Base-by-base conservation (phyloP, 805 yeast species). In the Torulaspora quercuum region DNA sequence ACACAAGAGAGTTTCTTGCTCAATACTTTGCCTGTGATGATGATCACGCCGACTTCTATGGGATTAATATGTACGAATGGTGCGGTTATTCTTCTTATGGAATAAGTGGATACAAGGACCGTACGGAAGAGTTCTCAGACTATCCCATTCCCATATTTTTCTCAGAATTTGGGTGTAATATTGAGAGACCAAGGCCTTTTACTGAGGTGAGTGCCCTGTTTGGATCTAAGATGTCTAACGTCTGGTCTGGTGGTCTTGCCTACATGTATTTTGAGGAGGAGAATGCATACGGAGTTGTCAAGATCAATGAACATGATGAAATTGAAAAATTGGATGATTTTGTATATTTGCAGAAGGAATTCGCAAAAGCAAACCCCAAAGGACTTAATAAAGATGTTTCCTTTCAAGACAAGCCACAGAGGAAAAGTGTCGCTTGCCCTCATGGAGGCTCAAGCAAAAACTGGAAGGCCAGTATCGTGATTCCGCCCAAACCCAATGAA, bases 11-110 rank as follows among this genome's bases (percentile, higher is more conserved):
- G 29, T 69, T 75, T 21, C 68, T 88, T 57, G 95, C 96, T 27
- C 80, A 80, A 53, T 89, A 82, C 69, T 88, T 89, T 59, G 70
- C 82, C 17, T 89, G 97, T 67, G 95, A 95, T 35, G 95, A 95
- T 35, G 50, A 59, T 6, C 67, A 53, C 33, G 82, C 78, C 32
- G 94, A 83, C 56, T 83, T 83, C 64, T 83, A 82, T 59, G 92
- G 92, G 52, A 76, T 82, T 53, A 83, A 83, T 68, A 82, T 82
- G 86, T 83, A 83, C 66, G 89, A 82, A 64, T 83, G 94, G 94
- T 82, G 92, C 65, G 90, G 90, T 10, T 48, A 65, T 30, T 78
- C 87, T 1, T 65, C 77, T 16, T 82, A 69, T 67, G 58, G 63
- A 24, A 53, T 70, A 1, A 81, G 89, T 44, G 94, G 94, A 26